Conservation (phyloP, 176 grass and related monocot species). For the Triticum turgidum region DNA sequence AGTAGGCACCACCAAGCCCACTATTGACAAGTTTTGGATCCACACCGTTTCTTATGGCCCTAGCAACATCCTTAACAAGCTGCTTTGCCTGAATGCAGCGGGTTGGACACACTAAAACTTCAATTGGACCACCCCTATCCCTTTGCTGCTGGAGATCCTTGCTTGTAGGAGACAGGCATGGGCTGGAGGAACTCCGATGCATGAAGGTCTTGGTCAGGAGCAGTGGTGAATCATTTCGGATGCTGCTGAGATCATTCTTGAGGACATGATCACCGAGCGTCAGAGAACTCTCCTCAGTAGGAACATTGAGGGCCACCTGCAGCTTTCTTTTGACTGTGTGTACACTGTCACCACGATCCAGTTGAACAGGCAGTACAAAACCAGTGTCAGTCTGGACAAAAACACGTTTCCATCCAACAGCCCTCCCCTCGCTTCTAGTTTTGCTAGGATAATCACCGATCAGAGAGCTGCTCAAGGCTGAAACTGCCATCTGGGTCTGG, state of each 20-base stretch:
- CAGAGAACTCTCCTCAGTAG: conserved; percentile 65
- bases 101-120: conserved; percentile 55
- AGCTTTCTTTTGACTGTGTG: conserved; percentile 76
- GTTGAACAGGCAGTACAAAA: conserved; percentile 50
- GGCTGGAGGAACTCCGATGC: conserved; percentile 76
- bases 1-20: conserved; percentile 81
- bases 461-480: conserved; percentile 49
- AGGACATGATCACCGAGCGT: conserved; percentile 65
- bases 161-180: conserved; percentile 60
- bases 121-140: conserved; percentile 55
- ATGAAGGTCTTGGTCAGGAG: conserved; percentile 65
- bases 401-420: conserved; percentile 52
- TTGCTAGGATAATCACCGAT: conserved; percentile 41
- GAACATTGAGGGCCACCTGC: conserved; percentile 65
- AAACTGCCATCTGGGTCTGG: conserved; percentile 67
- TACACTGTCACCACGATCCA: conserved; percentile 62
- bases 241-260: conserved; percentile 71
- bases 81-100: conserved; percentile 42
- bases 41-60: conserved; percentile 56
- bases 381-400: conserved; percentile 75
- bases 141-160: conserved; percentile 57
- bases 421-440: conserved; percentile 32
- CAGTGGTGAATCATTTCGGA: conserved; percentile 63
- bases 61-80: conserved; percentile 73
- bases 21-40: conserved; percentile 53